Base-by-base conservation (phyloP, 441 rosid genomes). In the Croton setiger region DNA sequence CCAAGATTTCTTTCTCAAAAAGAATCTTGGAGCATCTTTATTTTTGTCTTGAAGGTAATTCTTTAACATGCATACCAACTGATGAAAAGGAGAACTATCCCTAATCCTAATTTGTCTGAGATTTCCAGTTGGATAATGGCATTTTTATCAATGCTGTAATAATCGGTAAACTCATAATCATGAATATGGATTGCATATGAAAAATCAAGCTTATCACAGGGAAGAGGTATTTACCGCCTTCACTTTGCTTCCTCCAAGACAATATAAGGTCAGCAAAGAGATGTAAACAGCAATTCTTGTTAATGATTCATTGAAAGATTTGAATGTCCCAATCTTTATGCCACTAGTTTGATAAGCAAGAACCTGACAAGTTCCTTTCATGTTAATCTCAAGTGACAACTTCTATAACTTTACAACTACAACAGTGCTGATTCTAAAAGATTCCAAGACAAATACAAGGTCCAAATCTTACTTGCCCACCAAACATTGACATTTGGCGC, bases 161-260 rank as follows among this genome's bases (percentile, higher is more conserved):
- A 21, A 56, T 59, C 53, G 12, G 15, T 27, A n/a, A 60, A 31
- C n/a, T 18, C 20, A 20, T 45, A 66, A 49, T 36, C 43, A 21
- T 14, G 51, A 31, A 65, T 27, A 23, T 41, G 41, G 20, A 45
- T 45, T 27, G 43, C 35, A 52, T 17, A 33, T 7, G 55, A 52
- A 27, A 23, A 44, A 58, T 51, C 31, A 27, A 17, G 18, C 41
- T 49, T 12, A 63, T 45, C 57, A 60, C 37, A 68, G 78, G 72
- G 41, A 63, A 72, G 61, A 67, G 72, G 68, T 68, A 68, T 96
- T 87, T 76, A 94, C 97, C 67, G 97, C 85, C 85, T 91, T 94
- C 83, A 90, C 99, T 86, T 90, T 91, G 85, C 76, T 92, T 78
- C 97, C 99, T 81, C 97, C 99, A 68, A 94, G 94, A 76, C 84